Percentiles rank a stretch among this genome's conserved stretches.
Evolutionary conservation across 495 filamentous ascomycete species (phyloP).

Genomic region (Hypoxylon perforatum): DNA sequence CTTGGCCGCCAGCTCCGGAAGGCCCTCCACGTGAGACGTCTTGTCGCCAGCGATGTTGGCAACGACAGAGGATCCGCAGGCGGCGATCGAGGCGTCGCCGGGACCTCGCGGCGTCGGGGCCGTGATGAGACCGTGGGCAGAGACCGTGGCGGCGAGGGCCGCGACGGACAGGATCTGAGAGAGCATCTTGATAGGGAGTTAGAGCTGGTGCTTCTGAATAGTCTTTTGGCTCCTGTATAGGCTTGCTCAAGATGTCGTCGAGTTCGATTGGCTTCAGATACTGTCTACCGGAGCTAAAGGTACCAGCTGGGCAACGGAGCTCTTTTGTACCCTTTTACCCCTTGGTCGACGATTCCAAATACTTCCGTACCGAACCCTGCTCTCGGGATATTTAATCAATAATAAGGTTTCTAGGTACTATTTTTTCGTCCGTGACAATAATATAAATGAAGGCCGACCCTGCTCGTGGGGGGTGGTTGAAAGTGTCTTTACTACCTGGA

Average conservation of each 20-base stretch:
- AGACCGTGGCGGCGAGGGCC: slow-evolving; percentile 62
- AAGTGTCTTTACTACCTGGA: not conserved
- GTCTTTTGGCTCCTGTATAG: not conserved
- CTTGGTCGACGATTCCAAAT: slow-evolving; percentile 35
- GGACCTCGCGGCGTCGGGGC: slow-evolving; percentile 68
- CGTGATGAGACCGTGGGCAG: slow-evolving; percentile 72
- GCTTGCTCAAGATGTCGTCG: not conserved
- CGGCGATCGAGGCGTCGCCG: slow-evolving; percentile 66
- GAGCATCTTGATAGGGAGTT: slow-evolving; percentile 38
- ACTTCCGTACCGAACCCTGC: slow-evolving; percentile 24
- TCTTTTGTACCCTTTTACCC: slow-evolving; percentile 32
- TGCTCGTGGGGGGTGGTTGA: slow-evolving; percentile 25
- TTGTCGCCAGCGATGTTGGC: slow-evolving; percentile 70
- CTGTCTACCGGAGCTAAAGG: slow-evolving; percentile 18
- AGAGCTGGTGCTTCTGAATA: not conserved
- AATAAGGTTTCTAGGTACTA: slow-evolving; percentile 10
- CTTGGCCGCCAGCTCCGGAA: slow-evolving; percentile 66
- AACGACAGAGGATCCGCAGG: slow-evolving; percentile 71
- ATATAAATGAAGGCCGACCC: slow-evolving; percentile 33
- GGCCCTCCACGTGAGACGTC: slow-evolving; percentile 75
- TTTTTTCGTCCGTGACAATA: slow-evolving; percentile 22
- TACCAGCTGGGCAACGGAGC: slow-evolving; percentile 19
- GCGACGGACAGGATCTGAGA: slow-evolving; percentile 51
- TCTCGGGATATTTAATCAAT: slow-evolving; percentile 31
- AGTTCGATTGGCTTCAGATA: not conserved